Evolutionary conservation across 345 rosid genomes (phyloP).

Genomic region (Cardamine chenopodiifolia): DNA sequence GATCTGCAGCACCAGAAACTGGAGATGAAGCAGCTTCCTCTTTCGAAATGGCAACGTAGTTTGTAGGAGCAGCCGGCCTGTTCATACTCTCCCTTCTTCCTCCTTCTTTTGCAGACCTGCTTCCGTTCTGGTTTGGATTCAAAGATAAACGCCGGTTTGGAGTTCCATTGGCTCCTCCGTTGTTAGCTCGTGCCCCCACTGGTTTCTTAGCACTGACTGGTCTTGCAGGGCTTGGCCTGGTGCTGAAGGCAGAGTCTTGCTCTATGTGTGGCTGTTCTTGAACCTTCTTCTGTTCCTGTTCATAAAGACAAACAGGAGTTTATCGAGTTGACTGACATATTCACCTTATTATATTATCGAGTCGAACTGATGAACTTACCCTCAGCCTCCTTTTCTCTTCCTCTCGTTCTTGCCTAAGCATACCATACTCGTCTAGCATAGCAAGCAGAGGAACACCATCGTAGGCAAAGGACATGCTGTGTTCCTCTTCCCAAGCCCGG

Average conservation of each 20-base stretch:
- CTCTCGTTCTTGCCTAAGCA: constrained; percentile 98
- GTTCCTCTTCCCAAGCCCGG: constrained; percentile 91
- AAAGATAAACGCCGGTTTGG: constrained; percentile 82
- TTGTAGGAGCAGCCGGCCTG: constrained; percentile 73
- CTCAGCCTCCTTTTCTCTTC: constrained; percentile 87
- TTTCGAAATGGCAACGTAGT: constrained; percentile 76
- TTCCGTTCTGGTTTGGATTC: constrained; percentile 78
- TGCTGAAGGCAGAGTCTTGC: constrained; percentile 69
- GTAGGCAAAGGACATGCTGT: constrained; percentile 66
- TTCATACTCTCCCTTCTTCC: constrained; percentile 67
- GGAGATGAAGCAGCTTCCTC: constrained; percentile 75
- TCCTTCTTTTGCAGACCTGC: constrained; percentile 73
- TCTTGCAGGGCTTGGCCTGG: constrained; percentile 93
- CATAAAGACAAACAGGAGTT: constrained; percentile 5
- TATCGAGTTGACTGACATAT: neutral
- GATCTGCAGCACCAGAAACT: constrained; percentile 63
- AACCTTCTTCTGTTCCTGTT: constrained; percentile 82
- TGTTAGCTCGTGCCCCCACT: constrained; percentile 66
- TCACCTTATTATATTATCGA: neutral
- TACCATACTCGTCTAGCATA: constrained; percentile 96
- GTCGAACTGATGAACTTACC: constrained; percentile 48
- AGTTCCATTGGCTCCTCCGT: constrained; percentile 75
- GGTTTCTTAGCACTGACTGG: constrained; percentile 68
- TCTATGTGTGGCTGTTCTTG: constrained; percentile 81
- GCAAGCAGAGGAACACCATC: constrained; percentile 97